Conservation (phyloP, 305 asterid genomes). For the Striga hermonthica region DNA sequence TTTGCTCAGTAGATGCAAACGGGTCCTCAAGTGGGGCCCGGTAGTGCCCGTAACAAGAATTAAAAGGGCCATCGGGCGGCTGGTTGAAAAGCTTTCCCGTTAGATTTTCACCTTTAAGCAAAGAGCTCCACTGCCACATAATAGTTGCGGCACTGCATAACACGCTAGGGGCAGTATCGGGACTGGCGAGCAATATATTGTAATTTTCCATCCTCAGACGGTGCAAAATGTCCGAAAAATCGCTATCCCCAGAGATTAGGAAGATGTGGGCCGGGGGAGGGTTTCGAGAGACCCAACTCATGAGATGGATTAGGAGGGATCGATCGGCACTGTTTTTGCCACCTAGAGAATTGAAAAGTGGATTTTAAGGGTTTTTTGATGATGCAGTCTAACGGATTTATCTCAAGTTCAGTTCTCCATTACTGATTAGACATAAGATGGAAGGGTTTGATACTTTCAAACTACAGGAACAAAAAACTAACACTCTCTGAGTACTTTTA, state of each 20-base stretch:
- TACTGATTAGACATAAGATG: no score
- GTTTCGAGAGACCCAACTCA: conserved; percentile 90
- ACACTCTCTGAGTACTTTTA: no score
- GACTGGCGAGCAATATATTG: conserved; percentile 78
- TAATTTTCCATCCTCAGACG: conserved; percentile 85
- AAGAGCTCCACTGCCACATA: conserved; percentile 90
- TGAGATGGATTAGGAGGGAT: conserved; percentile 85
- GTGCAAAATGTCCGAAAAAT: conserved; percentile 77
- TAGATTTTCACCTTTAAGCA: conserved; percentile 73
- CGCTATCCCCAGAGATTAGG: conserved; percentile 82
- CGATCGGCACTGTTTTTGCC: conserved; percentile 95
- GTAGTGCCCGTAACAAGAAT: conserved; percentile 88
- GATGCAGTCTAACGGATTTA: no score
- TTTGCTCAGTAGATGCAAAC: conserved; percentile 47
- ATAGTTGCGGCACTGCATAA: conserved; percentile 90
- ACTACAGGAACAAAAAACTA: no score
- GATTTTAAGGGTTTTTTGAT: no score
- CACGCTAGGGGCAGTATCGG: conserved; percentile 56
- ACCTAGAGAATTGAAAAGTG: conserved; percentile 39
- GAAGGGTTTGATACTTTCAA: no score
- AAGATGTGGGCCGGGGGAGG: conserved; percentile 98
- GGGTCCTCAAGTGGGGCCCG: conserved; percentile 75
- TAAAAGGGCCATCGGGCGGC: conserved; percentile 91
- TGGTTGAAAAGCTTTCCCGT: conserved; percentile 79
- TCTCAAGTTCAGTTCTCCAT: no score